Evolutionary conservation across 2,329 filamentous ascomycete genomes (phyloP), one percentile per base, ranked within the genome.

Genomic region (Cladosporium sp.): DNA sequence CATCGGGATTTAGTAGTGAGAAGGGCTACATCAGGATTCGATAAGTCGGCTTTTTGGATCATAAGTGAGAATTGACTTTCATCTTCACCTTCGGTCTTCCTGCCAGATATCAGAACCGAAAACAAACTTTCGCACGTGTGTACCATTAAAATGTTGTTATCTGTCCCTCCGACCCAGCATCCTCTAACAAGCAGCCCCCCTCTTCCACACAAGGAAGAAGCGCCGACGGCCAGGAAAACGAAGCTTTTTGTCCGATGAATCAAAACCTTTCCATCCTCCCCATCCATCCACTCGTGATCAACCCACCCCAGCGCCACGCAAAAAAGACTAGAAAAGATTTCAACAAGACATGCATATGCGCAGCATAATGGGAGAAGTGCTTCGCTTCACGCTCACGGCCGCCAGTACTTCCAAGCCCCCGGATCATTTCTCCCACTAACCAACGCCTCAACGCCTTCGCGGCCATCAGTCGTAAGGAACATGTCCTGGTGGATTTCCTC

Each of bases 401-500:
- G 70, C 76, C 76, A 78, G 66, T 76, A 77, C 68, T 75, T 74
- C 76, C 76, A 78, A 18, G 72, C 75, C 25, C 71, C 72, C 18
- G 68, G 63, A 53, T 73, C 74, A 18, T 67, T 68, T 21, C 67
- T 64, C 13, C 69, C 75, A 18, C 94, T 93, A 0, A 97, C 94
- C 48, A 99, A 81, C 71, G 85, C 85, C 78, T 98, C 94, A 23
- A 99, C 91, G 0, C 91, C 95, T 63, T 93, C 90, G 43, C 89
- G 90, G 0, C 91, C 93, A 62, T 92, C 86, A 0, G 92, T 95
- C 64, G 89, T 91, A 63, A 98, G 83, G 76, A 99, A 91, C 73
- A 89, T 90, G 66, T 97, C 92, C 73, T 94, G 85, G 72, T 97
- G 91, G 73, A 99, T 98, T 79, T 97, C 93, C 81, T 95, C 92